phyloP scores from a whole-genome alignment of 371 early-diverging fungal genomes.

The Mortierella sp. region DNA sequence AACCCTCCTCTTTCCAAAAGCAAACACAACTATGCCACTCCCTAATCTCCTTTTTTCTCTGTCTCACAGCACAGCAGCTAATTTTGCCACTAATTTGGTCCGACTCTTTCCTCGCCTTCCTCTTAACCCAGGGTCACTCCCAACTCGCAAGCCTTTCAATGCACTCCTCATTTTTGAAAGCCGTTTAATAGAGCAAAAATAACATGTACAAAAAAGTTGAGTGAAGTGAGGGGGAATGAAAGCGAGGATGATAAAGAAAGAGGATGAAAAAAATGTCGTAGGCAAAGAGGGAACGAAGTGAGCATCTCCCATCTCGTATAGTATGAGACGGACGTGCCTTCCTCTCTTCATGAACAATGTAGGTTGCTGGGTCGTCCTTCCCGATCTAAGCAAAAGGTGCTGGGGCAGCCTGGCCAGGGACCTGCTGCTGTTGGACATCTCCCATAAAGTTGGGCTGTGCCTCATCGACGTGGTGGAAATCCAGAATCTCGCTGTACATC shows the following conservation, averaged over 20 bases:
- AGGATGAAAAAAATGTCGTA: too few relatives aligned
- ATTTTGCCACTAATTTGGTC: neutral
- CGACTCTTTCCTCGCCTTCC: too few relatives aligned
- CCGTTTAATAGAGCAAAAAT: neutral
- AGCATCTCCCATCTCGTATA: neutral
- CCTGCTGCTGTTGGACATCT: conserved; percentile 23
- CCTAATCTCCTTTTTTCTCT: too few relatives aligned
- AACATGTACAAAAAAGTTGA: neutral
- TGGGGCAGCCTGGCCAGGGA: conserved; percentile 12
- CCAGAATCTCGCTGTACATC: conserved; percentile 81
- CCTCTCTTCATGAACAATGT: too few relatives aligned
- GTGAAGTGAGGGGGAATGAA: neutral
- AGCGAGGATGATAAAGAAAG: neutral
- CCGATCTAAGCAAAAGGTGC: conserved; percentile 10
- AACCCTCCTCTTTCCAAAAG: too few relatives aligned
- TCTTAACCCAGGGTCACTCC: too few relatives aligned
- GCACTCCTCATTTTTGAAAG: neutral
- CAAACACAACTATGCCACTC: too few relatives aligned
- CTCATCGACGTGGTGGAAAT: conserved; percentile 71
- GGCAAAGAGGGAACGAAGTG: too few relatives aligned
- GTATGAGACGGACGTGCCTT: neutral
- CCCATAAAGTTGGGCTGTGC: conserved; percentile 22
- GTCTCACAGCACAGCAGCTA: neutral
- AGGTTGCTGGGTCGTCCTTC: neutral
- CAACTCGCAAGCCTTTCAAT: too few relatives aligned